A percentile compares a stretch with the other conserved stretches of the same genome.
Conservation (phyloP, 1,284 basidiomycete genomes). For the Lignosus rhinocerotis region DNA sequence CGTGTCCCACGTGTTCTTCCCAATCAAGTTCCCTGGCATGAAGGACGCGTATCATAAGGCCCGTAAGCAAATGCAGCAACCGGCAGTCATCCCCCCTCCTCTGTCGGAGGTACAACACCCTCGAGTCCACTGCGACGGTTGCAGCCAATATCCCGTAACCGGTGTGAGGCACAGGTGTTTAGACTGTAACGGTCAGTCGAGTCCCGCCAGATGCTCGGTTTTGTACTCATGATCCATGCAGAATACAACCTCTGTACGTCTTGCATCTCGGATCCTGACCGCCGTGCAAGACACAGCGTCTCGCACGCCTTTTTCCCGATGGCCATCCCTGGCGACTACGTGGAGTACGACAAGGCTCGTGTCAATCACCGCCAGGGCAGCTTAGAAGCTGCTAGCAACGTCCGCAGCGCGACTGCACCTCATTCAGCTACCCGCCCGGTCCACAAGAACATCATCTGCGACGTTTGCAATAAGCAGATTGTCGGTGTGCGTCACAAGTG, state of each 20-base stretch:
- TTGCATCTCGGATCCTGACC: slow-evolving; percentile 55
- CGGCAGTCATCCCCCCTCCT: neutral
- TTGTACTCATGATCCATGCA: neutral
- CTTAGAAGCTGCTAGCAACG: slow-evolving; percentile 50
- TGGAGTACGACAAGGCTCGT: slow-evolving; percentile 28
- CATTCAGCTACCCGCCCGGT: slow-evolving; percentile 17
- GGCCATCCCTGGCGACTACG: slow-evolving; percentile 6
- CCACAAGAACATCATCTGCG: slow-evolving; percentile 56
- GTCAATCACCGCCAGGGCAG: slow-evolving; percentile 69
- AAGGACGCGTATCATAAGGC: slow-evolving; percentile 27
- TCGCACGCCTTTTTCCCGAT: slow-evolving; percentile 17
- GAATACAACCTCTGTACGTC: slow-evolving; percentile 73
- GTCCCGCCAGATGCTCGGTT: neutral
- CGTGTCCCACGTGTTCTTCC: slow-evolving; percentile 59
- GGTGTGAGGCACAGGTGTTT: slow-evolving; percentile 57
- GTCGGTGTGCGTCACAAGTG: slow-evolving; percentile 73
- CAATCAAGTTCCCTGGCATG: slow-evolving; percentile 55
- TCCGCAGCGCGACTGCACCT: slow-evolving; percentile 48
- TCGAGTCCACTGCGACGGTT: slow-evolving; percentile 59
- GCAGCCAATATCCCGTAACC: slow-evolving; percentile 60
- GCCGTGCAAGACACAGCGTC: slow-evolving; percentile 10
- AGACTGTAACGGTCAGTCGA: slow-evolving; percentile 45
- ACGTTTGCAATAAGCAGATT: slow-evolving; percentile 55
- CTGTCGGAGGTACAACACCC: neutral
- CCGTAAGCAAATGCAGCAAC: slow-evolving; percentile 45